Evolutionary conservation across 306 rosid species (phyloP).

Genomic region (Trifolium fragiferum): DNA sequence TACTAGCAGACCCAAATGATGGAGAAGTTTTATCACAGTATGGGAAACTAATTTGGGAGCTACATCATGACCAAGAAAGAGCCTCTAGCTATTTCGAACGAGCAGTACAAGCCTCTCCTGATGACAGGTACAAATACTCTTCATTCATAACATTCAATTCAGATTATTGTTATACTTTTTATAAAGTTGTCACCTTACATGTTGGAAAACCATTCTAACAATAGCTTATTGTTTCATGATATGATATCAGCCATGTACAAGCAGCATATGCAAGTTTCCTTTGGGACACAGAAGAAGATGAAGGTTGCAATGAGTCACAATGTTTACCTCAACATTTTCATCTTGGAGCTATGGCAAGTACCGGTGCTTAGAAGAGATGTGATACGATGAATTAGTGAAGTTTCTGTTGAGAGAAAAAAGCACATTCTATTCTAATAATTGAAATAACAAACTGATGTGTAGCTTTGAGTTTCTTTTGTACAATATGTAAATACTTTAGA

Average conservation of each 20-base stretch:
- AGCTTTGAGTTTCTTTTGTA: constrained; percentile 31
- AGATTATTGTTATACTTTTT: not conserved
- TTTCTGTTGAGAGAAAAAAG: constrained; percentile 13
- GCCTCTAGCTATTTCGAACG: constrained; percentile 73
- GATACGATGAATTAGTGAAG: not conserved
- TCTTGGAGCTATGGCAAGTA: constrained; percentile 55
- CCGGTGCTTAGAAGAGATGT: constrained; percentile 47
- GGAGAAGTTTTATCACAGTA: constrained; percentile 78
- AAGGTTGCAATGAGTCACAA: constrained; percentile 27
- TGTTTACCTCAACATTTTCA: constrained; percentile 42
- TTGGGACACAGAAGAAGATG: constrained; percentile 79
- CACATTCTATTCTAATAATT: constrained; percentile 6
- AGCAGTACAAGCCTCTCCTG: constrained; percentile 81
- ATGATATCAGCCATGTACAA: constrained; percentile 68
- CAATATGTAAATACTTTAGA: not conserved
- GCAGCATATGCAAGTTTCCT: constrained; percentile 90
- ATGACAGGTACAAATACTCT: constrained; percentile 63
- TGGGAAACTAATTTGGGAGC: constrained; percentile 82
- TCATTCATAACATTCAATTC: not conserved
- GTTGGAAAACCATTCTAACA: constrained; percentile 1
- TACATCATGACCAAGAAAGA: constrained; percentile 68
- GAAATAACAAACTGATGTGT: constrained; percentile 12
- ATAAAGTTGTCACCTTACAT: not conserved
- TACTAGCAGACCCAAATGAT: constrained; percentile 72
- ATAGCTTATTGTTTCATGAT: constrained; percentile 27